These are phyloP conservation scores for Panicum miliaceum DNA, from an alignment of 176 grass and related monocot species.

Conservation along the genomic window DNA sequence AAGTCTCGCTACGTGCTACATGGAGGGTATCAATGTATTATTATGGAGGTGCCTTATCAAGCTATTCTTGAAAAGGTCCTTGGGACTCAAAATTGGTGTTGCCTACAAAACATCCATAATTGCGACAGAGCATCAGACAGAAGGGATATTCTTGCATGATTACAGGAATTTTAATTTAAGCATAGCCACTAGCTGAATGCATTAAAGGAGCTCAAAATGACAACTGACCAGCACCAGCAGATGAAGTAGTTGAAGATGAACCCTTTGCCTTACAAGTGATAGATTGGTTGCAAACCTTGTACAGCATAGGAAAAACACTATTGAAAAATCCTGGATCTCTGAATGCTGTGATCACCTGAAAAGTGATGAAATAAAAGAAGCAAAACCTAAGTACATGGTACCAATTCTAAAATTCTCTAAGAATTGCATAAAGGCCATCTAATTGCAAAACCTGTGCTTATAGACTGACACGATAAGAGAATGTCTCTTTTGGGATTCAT, in stretches of 20 bases:
- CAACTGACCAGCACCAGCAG: conserved; percentile 58
- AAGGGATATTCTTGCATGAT: background rate
- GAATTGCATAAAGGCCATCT: background rate
- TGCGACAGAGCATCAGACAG: background rate
- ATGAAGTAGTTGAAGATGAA: conserved; percentile 53
- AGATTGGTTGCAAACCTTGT: conserved; percentile 72
- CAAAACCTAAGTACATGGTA: conserved; percentile 11
- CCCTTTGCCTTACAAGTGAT: conserved; percentile 43
- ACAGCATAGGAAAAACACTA: conserved; percentile 76
- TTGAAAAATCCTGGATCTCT: conserved; percentile 79
- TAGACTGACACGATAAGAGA: background rate
- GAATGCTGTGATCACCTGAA: conserved; percentile 83
- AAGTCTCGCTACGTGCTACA: background rate
- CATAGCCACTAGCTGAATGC: conserved; percentile 7
- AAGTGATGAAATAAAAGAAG: conserved; percentile 38
- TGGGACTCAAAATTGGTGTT: background rate
- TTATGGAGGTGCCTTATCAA: conserved; percentile 10
- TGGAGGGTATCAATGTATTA: conserved; percentile 1
- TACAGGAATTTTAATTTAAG: conserved; percentile 1
- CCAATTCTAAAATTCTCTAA: conserved; percentile 23
- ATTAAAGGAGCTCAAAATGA: conserved; percentile 33
- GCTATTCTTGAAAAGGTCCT: background rate
- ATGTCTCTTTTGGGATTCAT: background rate
- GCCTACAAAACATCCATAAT: background rate
- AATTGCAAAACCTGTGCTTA: background rate